These are phyloP conservation scores for Lachancea thermotolerans DNA, from an alignment of 805 yeast genomes.

Conservation along the genomic window DNA sequence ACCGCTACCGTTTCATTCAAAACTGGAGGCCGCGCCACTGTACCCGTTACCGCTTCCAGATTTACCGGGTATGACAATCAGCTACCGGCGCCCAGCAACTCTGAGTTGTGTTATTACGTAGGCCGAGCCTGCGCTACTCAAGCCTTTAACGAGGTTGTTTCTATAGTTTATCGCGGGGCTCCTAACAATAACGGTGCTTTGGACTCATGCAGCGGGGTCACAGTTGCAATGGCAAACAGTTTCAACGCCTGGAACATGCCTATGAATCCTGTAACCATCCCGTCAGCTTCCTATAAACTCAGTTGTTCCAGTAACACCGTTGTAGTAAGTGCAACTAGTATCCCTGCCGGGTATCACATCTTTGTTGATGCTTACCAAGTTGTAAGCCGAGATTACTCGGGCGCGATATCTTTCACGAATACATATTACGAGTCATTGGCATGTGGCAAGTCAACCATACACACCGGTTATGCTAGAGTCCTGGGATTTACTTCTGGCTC, in stretches of 20 bases:
- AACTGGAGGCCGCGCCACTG: neutral
- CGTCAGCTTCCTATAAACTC: constrained; percentile 6
- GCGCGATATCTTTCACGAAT: neutral
- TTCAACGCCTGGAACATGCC: constrained; percentile 13
- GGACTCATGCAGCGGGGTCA: constrained; percentile 7
- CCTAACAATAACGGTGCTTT: constrained; percentile 9
- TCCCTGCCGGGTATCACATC: constrained; percentile 12
- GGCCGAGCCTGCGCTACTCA: constrained; percentile 10
- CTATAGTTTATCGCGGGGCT: constrained; percentile 7
- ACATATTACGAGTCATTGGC: neutral
- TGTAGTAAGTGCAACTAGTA: constrained; percentile 9
- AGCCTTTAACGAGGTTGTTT: constrained; percentile 7
- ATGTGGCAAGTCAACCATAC: constrained; percentile 7
- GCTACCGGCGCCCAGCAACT: neutral
- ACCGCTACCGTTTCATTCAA: constrained; percentile 9
- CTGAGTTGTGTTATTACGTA: constrained; percentile 2
- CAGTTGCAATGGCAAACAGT: constrained; percentile 9
- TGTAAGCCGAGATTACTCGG: neutral
- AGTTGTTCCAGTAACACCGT: constrained; percentile 8
- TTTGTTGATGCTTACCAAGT: constrained; percentile 10
- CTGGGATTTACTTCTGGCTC: constrained; percentile 2
- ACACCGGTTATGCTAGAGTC: constrained; percentile 6
- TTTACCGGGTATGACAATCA: neutral
- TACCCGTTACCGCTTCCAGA: neutral
- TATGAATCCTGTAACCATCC: constrained; percentile 8